Evolutionary conservation across 495 filamentous ascomycete genomes (phyloP).

Genomic region (Diplogelasinospora grovesii): DNA sequence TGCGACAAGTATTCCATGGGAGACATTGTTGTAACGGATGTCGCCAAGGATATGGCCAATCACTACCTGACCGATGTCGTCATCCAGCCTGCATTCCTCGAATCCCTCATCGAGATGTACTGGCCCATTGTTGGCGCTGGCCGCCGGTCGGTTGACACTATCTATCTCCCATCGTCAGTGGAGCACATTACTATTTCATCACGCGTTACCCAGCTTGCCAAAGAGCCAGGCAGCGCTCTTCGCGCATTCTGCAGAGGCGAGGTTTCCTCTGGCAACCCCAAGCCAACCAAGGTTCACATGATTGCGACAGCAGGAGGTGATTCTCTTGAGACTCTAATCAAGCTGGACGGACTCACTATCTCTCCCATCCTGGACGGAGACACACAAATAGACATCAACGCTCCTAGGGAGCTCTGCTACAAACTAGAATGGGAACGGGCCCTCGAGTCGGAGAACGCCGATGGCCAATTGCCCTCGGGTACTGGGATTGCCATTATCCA

Average conservation of each 20-base stretch:
- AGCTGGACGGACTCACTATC: conserved; percentile 31
- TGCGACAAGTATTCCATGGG: conserved; percentile 33
- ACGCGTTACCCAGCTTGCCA: conserved; percentile 18
- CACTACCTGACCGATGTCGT: conserved; percentile 36
- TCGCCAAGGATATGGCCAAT: conserved; percentile 46
- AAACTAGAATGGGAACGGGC: conserved; percentile 49
- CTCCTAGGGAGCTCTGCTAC: conserved; percentile 39
- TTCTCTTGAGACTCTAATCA: conserved; percentile 28
- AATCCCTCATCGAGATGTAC: conserved; percentile 43
- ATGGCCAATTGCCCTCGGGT: conserved; percentile 13
- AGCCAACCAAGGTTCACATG: conserved; percentile 32
- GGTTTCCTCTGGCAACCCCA: conserved; percentile 20
- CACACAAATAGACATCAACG: conserved; percentile 16
- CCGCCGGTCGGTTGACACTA: conserved; percentile 25
- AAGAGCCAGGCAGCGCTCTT: conserved; percentile 22
- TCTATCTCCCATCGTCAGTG: conserved; percentile 38
- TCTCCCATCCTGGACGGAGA: conserved; percentile 36
- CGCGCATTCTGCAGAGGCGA: conserved; percentile 32
- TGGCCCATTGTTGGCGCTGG: conserved; percentile 34
- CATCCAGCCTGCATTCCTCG: conserved; percentile 48
- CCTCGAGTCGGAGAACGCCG: conserved; percentile 18
- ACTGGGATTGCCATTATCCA: conserved; percentile 39
- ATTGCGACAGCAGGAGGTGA: conserved; percentile 21
- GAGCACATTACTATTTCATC: conserved; percentile 30
- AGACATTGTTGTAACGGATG: conserved; percentile 40